Percentiles rank a stretch among this genome's conserved stretches.
Conservation (phyloP, 352 stramenopile genomes). For the Pythium apleroticum region DNA sequence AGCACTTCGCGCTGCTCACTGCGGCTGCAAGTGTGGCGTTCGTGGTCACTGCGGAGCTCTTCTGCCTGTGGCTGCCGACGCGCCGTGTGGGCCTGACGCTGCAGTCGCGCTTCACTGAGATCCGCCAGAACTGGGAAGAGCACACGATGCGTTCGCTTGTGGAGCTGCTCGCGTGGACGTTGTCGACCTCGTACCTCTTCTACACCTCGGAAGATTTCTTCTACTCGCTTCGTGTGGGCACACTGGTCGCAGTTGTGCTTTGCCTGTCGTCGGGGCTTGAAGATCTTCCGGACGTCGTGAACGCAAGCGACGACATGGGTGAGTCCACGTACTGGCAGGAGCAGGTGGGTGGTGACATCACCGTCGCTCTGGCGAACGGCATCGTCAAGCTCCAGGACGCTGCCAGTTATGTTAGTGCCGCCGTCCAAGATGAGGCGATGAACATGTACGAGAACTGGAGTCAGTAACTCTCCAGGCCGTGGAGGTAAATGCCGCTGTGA, state of each 20-base stretch:
- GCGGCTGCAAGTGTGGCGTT: slow-evolving; percentile 68
- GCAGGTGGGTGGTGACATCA: slow-evolving; percentile 40
- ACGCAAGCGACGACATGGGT: slow-evolving; percentile 33
- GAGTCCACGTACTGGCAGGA: slow-evolving; percentile 66
- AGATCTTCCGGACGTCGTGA: slow-evolving; percentile 55
- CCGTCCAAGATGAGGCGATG: slow-evolving; percentile 51
- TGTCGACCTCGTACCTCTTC: slow-evolving; percentile 59
- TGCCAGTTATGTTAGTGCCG: slow-evolving; percentile 22
- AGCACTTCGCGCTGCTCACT: slow-evolving; percentile 68
- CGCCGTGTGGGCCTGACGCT: slow-evolving; percentile 67
- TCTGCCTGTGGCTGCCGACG: slow-evolving; percentile 75
- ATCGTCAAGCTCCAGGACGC: slow-evolving; percentile 48
- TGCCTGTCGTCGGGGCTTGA: slow-evolving; percentile 58
- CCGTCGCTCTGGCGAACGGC: slow-evolving; percentile 40
- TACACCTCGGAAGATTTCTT: slow-evolving; percentile 51
- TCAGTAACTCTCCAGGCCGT: slow-evolving; percentile 29
- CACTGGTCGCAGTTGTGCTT: slow-evolving; percentile 49
- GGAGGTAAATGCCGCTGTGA: not conserved
- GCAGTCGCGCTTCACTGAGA: slow-evolving; percentile 71
- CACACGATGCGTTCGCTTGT: slow-evolving; percentile 48
- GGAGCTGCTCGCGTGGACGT: slow-evolving; percentile 65
- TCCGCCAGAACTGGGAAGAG: slow-evolving; percentile 59
- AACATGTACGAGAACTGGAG: slow-evolving; percentile 73
- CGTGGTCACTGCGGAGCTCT: slow-evolving; percentile 74
- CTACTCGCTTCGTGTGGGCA: slow-evolving; percentile 53